Percentiles rank a stretch among this genome's conserved stretches.
Conservation (phyloP, 108 stramenopile species). For the Phaeodactylum tricornutum region DNA sequence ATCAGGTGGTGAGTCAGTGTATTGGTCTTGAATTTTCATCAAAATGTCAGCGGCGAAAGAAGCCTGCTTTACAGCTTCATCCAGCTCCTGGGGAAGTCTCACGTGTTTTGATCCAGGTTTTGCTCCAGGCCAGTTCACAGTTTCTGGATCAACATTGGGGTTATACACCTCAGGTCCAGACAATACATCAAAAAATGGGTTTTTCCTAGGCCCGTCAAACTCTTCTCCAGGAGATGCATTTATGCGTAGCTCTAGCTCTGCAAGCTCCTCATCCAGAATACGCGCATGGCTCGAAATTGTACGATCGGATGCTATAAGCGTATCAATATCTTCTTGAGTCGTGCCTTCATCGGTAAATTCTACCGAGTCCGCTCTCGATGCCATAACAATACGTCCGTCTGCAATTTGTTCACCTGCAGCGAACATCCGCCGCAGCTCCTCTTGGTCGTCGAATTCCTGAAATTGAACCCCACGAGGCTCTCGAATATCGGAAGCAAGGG, state of each 20-base stretch:
- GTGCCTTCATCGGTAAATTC: slow-evolving; percentile 8
- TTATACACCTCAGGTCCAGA: slow-evolving; percentile 79
- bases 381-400: slow-evolving; percentile 29
- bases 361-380: background rate
- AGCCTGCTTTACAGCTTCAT: slow-evolving; percentile 63
- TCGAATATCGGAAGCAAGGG: background rate
- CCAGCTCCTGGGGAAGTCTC: slow-evolving; percentile 48
- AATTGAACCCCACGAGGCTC: no score
- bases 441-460: slow-evolving; percentile 25
- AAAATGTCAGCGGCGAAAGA: slow-evolving; percentile 67
- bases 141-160: slow-evolving; percentile 71
- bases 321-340: slow-evolving; percentile 47
- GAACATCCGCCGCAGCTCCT: slow-evolving; percentile 64
- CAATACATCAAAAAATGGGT: slow-evolving; percentile 69
- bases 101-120: slow-evolving; percentile 49
- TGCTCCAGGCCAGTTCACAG: slow-evolving; percentile 80
- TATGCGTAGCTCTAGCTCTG: slow-evolving; percentile 61
- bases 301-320: slow-evolving; percentile 54
- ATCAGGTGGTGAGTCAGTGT: slow-evolving; percentile 7
- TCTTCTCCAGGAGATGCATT: slow-evolving; percentile 50
- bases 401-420: slow-evolving; percentile 58
- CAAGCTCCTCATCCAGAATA: slow-evolving; percentile 66
- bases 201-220: slow-evolving; percentile 33
- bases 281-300: slow-evolving; percentile 60
- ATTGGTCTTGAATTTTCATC: slow-evolving; percentile 32